Base-by-base conservation (phyloP, 2,329 filamentous ascomycete genomes). In the Metarhizium sp. region DNA sequence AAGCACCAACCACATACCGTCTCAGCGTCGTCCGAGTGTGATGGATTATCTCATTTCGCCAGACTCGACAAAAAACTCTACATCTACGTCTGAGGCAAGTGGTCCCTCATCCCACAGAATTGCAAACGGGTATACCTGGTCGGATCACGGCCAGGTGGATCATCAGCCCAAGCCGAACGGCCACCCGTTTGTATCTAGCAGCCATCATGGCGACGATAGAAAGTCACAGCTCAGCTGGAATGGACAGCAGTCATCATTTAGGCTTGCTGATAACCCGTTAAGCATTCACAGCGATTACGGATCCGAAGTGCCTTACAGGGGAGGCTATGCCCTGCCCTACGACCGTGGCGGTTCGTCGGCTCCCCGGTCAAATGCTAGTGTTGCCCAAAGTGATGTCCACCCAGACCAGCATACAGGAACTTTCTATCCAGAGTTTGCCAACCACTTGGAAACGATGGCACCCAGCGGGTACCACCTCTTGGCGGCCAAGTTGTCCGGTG, bases 401-500 rank as follows among this genome's bases (percentile, higher is more conserved):
- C 50, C 56, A n/a, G 56, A 53, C 5, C 29, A 45, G 13, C 53
- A 49, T 25, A 3, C 38, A 18, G 36, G 34, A 25, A 32, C 49
- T 5, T 36, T 29, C 14, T 40, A 52, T 48, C 32, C 52, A 13
- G 52, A 55, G 16, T 38, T 43, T 51, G 20, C 50, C 42, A 47
- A 18, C 47, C 48, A 13, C 53, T 43, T 51, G 14, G 38, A 52
- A n/a, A 45, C 42, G 14, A 57, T 49, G 45, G 36, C 75, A 10
- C 60, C 78, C 42, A 77, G 77, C 2, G 85, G 85, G 0, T 88
- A 88, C 62, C 81, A 87, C 60, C 72, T 82, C 2, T 68, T 88
- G 10, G 82, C 85, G 1, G 74, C 78, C 2, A 77, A 75, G 51
- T 66, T 88, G 4, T 64, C 60, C 51, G 64, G 60, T 1, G 60